Conservation (phyloP, 148 eudicot genomes). For the Selenicereus undatus region DNA sequence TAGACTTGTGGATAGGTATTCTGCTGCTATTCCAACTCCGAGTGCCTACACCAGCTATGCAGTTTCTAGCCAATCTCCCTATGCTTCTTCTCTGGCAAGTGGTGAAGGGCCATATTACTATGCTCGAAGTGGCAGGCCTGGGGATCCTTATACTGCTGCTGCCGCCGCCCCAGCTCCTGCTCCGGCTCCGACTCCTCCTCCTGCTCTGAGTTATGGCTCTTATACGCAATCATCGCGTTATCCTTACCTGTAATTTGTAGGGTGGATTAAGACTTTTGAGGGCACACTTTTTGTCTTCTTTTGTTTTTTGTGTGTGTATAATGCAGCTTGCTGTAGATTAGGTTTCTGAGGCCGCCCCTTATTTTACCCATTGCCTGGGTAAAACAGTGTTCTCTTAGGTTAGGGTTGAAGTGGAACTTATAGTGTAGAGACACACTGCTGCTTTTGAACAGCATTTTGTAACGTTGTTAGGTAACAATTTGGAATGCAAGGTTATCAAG, state of each 20-base stretch:
- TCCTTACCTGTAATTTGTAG: conserved; percentile 27
- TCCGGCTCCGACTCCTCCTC: conserved; percentile 8
- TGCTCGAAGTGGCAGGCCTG: conserved; percentile 29
- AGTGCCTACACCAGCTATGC: conserved; percentile 26
- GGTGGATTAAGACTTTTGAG: not conserved
- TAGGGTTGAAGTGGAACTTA: not conserved
- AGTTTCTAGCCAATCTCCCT: conserved; percentile 30
- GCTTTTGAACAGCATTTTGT: not conserved
- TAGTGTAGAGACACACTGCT: not conserved
- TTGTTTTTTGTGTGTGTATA: not conserved
- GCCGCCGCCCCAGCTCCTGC: conserved; percentile 32
- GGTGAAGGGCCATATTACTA: conserved; percentile 39
- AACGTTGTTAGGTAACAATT: not conserved
- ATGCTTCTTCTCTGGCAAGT: conserved; percentile 34
- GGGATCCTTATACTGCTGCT: conserved; percentile 23
- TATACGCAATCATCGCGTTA: conserved; percentile 29
- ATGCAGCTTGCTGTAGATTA: not conserved
- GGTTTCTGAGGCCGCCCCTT: not conserved
- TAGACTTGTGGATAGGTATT: conserved; percentile 28
- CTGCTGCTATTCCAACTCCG: conserved; percentile 25
- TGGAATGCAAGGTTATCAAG: no score
- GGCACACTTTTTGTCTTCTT: no score
- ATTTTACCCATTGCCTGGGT: no score
- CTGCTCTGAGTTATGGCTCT: conserved; percentile 6
- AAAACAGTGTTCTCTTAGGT: not conserved